phyloP scores from a whole-genome alignment of 805 yeast species.

The Cyberlindnera euphorbiae region DNA sequence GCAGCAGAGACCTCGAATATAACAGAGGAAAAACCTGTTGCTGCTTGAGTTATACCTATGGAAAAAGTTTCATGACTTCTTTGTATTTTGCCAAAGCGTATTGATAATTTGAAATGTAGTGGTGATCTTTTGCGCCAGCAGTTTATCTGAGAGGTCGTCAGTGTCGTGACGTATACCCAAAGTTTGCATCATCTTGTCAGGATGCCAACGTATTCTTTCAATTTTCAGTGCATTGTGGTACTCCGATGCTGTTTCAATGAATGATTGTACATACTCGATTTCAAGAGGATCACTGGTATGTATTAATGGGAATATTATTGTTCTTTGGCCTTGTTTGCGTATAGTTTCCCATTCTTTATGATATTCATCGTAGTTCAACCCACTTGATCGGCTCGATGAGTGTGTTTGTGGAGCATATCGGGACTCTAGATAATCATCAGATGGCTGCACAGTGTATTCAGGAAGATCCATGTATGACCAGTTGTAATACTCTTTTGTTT shows the following conservation, averaged over 20 bases:
- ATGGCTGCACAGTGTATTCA: slow-evolving; percentile 5
- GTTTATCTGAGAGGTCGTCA: slow-evolving; percentile 3
- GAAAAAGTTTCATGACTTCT: neutral
- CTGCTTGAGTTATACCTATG: too few relatives aligned
- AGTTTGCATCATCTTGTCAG: slow-evolving; percentile 49
- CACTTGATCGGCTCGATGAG: too few relatives aligned
- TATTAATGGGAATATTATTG: slow-evolving; percentile 27
- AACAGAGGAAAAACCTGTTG: neutral
- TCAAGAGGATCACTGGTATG: slow-evolving; percentile 29
- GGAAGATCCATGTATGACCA: slow-evolving; percentile 23
- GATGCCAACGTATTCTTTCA: slow-evolving; percentile 68
- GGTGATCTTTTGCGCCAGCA: slow-evolving; percentile 29
- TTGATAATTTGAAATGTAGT: slow-evolving; percentile 40
- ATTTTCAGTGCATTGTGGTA: slow-evolving; percentile 27
- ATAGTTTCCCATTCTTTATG: slow-evolving; percentile 26
- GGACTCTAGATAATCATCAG: too few relatives aligned
- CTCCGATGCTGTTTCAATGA: slow-evolving; percentile 13
- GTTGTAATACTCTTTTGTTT: slow-evolving; percentile 6
- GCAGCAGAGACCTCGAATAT: slow-evolving; percentile 4
- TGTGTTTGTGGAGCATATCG: too few relatives aligned
- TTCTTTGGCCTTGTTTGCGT: slow-evolving; percentile 8
- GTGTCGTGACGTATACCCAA: slow-evolving; percentile 17
- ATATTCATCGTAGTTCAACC: slow-evolving; percentile 20
- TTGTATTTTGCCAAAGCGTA: slow-evolving; percentile 29
- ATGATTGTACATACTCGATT: slow-evolving; percentile 9